Conservation (phyloP, 768 basidiomycete genomes). For the Coprinellus micaceus region DNA sequence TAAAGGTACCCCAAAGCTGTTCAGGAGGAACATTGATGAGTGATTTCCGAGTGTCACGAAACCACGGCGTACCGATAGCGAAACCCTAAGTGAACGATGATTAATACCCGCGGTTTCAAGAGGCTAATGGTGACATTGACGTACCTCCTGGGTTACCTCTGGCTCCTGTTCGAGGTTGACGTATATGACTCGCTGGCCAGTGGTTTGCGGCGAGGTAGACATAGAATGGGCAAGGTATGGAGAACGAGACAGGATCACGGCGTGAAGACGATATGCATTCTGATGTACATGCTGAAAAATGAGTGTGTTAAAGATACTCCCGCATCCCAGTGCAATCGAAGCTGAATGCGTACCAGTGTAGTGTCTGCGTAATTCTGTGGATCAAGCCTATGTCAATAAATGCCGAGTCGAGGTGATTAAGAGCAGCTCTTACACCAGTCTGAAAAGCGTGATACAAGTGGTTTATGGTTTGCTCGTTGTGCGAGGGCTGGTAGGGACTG, state of each 20-base stretch:
- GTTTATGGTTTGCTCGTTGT: conserved; percentile 75
- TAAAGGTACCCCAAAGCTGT: conserved; percentile 78
- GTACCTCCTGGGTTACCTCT: conserved; percentile 80
- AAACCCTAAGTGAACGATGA: conserved; percentile 49
- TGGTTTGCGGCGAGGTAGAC: conserved; percentile 70
- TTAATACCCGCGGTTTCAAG: conserved; percentile 11
- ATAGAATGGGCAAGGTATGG: conserved; percentile 87
- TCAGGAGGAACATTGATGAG: conserved; percentile 15
- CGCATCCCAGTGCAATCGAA: neutral
- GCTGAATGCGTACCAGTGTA: conserved; percentile 53
- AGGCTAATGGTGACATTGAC: conserved; percentile 22
- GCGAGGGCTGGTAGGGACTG: conserved; percentile 56
- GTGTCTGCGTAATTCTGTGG: conserved; percentile 79
- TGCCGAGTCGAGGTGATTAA: neutral
- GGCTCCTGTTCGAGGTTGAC: conserved; percentile 76
- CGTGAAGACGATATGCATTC: conserved; percentile 73
- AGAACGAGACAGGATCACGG: conserved; percentile 83
- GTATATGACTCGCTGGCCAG: conserved; percentile 65
- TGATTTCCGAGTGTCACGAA: neutral
- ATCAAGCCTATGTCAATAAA: conserved; percentile 12
- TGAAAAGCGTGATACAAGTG: conserved; percentile 80
- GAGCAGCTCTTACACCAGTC: conserved; percentile 59
- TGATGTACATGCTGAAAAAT: conserved; percentile 63
- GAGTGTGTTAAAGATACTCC: conserved; percentile 8
- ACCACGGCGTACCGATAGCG: conserved; percentile 55